Evolutionary conservation across 225 moss, liverwort and hornwort species (phyloP).

Genomic region (Marchantia paleacea): DNA sequence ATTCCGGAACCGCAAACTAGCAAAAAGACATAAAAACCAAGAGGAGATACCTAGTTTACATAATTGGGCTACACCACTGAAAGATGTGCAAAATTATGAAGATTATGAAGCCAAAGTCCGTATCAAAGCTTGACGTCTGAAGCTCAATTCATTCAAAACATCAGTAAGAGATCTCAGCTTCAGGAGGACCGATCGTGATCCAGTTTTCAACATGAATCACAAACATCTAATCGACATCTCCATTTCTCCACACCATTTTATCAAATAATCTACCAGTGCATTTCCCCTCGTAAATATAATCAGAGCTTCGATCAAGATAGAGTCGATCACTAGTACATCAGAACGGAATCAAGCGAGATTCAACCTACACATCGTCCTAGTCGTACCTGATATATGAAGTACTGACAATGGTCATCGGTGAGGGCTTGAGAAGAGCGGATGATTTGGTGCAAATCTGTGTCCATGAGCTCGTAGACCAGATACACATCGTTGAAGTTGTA

Average conservation of each 20-base stretch:
- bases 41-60: constrained; percentile 2
- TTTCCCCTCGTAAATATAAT: not conserved
- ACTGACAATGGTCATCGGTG: constrained; percentile 98
- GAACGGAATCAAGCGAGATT: not conserved
- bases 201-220: not conserved
- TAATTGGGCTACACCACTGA: not conserved
- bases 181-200: not conserved
- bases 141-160: not conserved
- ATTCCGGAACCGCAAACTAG: not conserved
- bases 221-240: not conserved
- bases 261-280: not conserved
- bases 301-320: not conserved
- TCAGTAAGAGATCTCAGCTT: not conserved
- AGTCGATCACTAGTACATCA: not conserved
- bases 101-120: too few relatives aligned
- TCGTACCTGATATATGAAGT: constrained; percentile 94
- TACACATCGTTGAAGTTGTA: constrained; percentile 92
- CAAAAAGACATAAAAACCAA: not conserved
- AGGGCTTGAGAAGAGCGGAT: constrained; percentile 96
- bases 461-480: constrained; percentile 98
- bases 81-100: not conserved
- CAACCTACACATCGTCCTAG: not conserved
- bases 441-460: constrained; percentile 97
- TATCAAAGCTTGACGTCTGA: not conserved
- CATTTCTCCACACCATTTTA: not conserved